Evolutionary conservation across 352 stramenopile genomes (phyloP).

Genomic region (Phytopythium sindhum): DNA sequence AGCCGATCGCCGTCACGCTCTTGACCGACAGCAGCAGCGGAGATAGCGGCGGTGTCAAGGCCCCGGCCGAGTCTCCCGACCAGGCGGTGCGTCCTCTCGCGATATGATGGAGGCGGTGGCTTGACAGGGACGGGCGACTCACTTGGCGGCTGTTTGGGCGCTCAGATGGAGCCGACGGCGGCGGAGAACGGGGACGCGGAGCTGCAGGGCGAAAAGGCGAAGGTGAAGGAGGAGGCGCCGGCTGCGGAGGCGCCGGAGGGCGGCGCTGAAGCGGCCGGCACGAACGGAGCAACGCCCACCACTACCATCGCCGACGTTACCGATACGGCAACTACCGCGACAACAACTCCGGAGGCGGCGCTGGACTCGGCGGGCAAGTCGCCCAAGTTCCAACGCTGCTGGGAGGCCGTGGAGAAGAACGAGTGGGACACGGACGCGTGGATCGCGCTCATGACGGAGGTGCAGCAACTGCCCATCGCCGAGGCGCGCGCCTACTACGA

Average conservation of each 20-base stretch:
- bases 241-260: background rate
- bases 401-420: constrained; percentile 48
- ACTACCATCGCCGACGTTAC: too few relatives aligned
- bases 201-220: too few relatives aligned
- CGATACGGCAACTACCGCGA: too few relatives aligned
- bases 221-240: background rate
- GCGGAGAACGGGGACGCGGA: background rate
- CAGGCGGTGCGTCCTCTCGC: constrained; percentile 1
- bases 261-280: background rate
- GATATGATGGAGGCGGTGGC: background rate
- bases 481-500: constrained; percentile 78
- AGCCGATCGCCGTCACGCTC: constrained; percentile 51
- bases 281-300: too few relatives aligned
- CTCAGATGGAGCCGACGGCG: background rate
- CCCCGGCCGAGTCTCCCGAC: background rate
- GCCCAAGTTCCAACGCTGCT: constrained; percentile 63
- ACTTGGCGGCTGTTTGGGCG: background rate
- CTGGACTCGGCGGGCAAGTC: constrained; percentile 23
- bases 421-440: constrained; percentile 76
- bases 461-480: constrained; percentile 55
- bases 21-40: background rate
- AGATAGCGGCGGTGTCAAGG: background rate
- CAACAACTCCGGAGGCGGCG: too few relatives aligned
- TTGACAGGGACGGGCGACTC: background rate
- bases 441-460: constrained; percentile 77